phyloP scores from a whole-genome alignment of 768 basidiomycete genomes.

The Macrocybe gigantea region DNA sequence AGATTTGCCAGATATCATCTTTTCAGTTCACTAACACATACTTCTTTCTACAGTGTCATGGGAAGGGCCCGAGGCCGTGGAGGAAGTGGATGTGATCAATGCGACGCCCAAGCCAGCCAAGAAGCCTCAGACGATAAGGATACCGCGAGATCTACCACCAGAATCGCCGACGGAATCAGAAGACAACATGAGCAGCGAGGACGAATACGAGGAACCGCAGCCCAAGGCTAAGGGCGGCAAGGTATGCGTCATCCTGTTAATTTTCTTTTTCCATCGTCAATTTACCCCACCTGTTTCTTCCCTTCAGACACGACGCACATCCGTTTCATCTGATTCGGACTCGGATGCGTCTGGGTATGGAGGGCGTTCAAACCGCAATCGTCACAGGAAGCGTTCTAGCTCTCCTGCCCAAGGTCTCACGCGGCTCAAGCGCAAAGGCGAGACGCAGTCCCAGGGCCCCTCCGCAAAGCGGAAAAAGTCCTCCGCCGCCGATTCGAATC shows the following conservation, averaged over 20 bases:
- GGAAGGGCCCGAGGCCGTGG: constrained; percentile 61
- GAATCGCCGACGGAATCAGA: constrained; percentile 39
- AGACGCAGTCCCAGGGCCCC: constrained; percentile 29
- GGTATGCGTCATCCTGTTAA: constrained; percentile 32
- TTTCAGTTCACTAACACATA: constrained; percentile 14
- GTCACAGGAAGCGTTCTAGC: constrained; percentile 20
- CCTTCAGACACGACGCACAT: constrained; percentile 37
- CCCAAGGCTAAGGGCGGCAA: constrained; percentile 30
- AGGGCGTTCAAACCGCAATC: constrained; percentile 19
- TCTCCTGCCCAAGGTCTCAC: constrained; percentile 24
- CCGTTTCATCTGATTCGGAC: constrained; percentile 38
- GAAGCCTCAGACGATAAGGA: constrained; percentile 21
- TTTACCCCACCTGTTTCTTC: constrained; percentile 14
- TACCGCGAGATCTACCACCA: constrained; percentile 13
- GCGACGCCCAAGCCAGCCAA: constrained; percentile 20
- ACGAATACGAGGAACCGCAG: constrained; percentile 54
- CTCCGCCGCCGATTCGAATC: constrained; percentile 18
- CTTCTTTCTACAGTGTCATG: constrained; percentile 52
- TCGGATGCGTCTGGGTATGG: constrained; percentile 27
- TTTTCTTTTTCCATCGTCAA: constrained; percentile 6
- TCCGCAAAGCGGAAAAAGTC: constrained; percentile 43
- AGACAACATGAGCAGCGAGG: constrained; percentile 50
- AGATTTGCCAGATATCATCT: constrained; percentile 3
- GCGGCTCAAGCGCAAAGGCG: constrained; percentile 51
- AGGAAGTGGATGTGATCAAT: constrained; percentile 31